Base-by-base conservation (phyloP, 1,284 basidiomycete genomes). In the Cutaneotrichosporon sp. region DNA sequence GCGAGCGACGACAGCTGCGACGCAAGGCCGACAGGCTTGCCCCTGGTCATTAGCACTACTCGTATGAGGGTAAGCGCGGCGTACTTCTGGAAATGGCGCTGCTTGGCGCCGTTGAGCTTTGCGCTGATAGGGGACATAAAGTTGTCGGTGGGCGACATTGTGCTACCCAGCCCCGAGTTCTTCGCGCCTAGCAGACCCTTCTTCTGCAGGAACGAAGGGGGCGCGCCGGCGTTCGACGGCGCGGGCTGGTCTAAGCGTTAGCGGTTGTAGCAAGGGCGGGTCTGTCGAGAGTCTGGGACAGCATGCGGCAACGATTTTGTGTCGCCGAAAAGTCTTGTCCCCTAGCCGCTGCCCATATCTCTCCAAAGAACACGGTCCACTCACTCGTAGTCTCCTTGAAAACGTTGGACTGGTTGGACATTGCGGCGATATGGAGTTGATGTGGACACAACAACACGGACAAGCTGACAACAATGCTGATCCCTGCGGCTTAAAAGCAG, bases 21-120 rank as follows among this genome's bases (percentile, higher is more conserved):
- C 14, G 69, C 59, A 21, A 73, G 56, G 15, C 63, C 59, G 10
- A 68, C 49, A 10, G 72, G 68, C 54, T 68, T 70, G 33, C 59
- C 62, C 56, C 68, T 52, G 44, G 38, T 8, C n/a, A n/a, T n/a
- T n/a, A n/a, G n/a, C n/a, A n/a, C n/a, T n/a, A n/a, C n/a, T n/a
- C n/a, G n/a, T n/a, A n/a, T n/a, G n/a, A n/a, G n/a, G n/a, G 38
- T 38, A 22, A 48, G 51, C 22, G 17, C 14, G 33, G 15, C 87
- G 46, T 61, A 93, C 91, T 89, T 93, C 55, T 77, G 78, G 71
- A 93, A 94, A 65, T 90, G 89, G 72, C 90, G 89, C 80, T 91
- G 90, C 80, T 85, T 92, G 5, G 86, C 85, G 30, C 86, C 86
- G 60, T 79, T 87, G 57, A 96, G 81, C 75, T 93, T 94, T 76